These are phyloP conservation scores for Cladophialophora immunda DNA, from an alignment of 2,329 filamentous ascomycete species.

Conservation along the genomic window DNA sequence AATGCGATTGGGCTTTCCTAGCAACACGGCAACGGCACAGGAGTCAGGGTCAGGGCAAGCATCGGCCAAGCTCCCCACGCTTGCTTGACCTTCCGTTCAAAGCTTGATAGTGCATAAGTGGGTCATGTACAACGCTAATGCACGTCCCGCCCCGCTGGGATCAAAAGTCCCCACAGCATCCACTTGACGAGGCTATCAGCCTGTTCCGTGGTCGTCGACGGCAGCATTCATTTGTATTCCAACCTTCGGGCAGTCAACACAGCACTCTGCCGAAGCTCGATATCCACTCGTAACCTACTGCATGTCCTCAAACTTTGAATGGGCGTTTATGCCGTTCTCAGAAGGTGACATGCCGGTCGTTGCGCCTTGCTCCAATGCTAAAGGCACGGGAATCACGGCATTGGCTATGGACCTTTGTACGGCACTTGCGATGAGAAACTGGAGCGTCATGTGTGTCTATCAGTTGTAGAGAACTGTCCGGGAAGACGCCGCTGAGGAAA, in stretches of 20 bases:
- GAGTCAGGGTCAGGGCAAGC: slow-evolving; percentile 14
- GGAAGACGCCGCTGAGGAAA: neutral
- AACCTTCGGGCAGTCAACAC: neutral
- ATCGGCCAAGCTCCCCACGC: slow-evolving; percentile 17
- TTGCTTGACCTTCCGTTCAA: neutral
- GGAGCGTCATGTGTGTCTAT: neutral
- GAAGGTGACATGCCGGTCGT: slow-evolving; percentile 14
- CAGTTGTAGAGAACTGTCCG: neutral
- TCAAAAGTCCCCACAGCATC: neutral
- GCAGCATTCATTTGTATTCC: slow-evolving; percentile 1
- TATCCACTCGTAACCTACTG: neutral
- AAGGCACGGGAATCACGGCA: slow-evolving; percentile 3
- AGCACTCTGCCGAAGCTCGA: neutral
- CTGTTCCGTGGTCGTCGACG: neutral
- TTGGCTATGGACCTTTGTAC: neutral
- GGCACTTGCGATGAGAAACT: neutral
- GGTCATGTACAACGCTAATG: slow-evolving; percentile 4
- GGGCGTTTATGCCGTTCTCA: slow-evolving; percentile 5
- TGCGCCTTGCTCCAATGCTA: neutral
- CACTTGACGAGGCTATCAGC: slow-evolving; percentile 7
- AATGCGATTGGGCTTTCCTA: slow-evolving; percentile 10
- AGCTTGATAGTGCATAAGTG: neutral
- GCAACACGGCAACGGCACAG: neutral
- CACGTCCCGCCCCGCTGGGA: neutral
- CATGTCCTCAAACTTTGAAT: neutral